Conservation (phyloP, 2,329 filamentous ascomycete species). For the Aureobasidium musti region DNA sequence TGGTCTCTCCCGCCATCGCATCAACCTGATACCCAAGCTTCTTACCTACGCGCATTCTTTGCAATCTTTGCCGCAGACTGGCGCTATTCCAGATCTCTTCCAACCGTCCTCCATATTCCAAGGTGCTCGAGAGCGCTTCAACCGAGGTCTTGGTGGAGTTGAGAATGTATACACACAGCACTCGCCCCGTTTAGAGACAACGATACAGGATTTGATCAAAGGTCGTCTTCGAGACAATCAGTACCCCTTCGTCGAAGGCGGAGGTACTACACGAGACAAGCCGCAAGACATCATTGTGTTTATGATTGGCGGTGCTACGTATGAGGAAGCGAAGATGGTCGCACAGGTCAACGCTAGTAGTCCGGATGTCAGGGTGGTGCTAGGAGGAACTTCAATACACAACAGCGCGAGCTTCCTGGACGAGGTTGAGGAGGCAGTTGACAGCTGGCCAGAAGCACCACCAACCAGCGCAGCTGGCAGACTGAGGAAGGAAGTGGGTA, state of each 20-base stretch:
- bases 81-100: slow-evolving; percentile 87
- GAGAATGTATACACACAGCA: slow-evolving; percentile 99
- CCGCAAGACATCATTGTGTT: slow-evolving; percentile 96
- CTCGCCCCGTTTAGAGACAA: slow-evolving; percentile 81
- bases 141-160: slow-evolving; percentile 85
- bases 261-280: slow-evolving; percentile 84
- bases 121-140: slow-evolving; percentile 82
- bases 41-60: slow-evolving; percentile 84
- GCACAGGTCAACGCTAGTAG: slow-evolving; percentile 91
- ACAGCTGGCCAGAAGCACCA: slow-evolving; percentile 75
- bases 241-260: slow-evolving; percentile 91
- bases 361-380: slow-evolving; percentile 82
- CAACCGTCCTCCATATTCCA: slow-evolving; percentile 90
- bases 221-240: slow-evolving; percentile 81
- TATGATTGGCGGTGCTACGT: slow-evolving; percentile 89
- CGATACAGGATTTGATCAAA: slow-evolving; percentile 90
- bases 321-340: slow-evolving; percentile 95
- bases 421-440: slow-evolving; percentile 86
- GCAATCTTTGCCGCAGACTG: slow-evolving; percentile 64
- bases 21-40: slow-evolving; percentile 78
- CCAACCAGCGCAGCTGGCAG: slow-evolving; percentile 63
- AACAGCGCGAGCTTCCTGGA: slow-evolving; percentile 87
- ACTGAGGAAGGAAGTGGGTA: slow-evolving; percentile 62
- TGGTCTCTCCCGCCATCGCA: slow-evolving; percentile 72
- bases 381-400: slow-evolving; percentile 85